Evolutionary conservation across 225 moss, liverwort and hornwort genomes (phyloP), one percentile per base, ranked within the genome.

Genomic region (Marchantia polymorpha): DNA sequence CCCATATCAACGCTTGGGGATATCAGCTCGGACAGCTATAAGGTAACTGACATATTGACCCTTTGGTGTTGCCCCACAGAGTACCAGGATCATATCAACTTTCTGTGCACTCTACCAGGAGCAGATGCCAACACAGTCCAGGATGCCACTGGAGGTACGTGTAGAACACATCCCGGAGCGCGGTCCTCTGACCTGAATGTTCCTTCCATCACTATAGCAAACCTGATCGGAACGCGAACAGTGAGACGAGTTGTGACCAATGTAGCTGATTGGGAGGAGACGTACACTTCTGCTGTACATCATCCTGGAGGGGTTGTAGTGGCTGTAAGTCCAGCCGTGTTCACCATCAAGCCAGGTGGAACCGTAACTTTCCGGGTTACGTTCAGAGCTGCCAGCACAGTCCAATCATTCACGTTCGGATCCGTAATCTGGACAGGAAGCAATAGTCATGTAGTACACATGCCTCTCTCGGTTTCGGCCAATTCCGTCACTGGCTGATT

Each of bases 111-210:
- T 5, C 84, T 95, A 13, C 95, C 95, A 0, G 95, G 95, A 79
- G 95, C 90, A 65, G 95, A 95, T 67, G 75, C 90, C n/a, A 95
- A 95, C 88, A 91, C 95, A 0, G 95, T 95, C 13, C 95, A 95
- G 82, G 95, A 95, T 84, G 91, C 95, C 20, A 95, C 95, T 10
- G 95, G 95, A 71, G 93, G 91, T 31, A 93, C 88, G 5, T 95
- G 95, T 79, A 78, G 84, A 63, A 87, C 84, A 4, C 65, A 52
- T 0, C 50, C 54, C 3, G 95, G 95, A 29, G 87, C 92, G 17
- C 87, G 93, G 4, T 79, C 95, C 22, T 93, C 95, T 0, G 93
- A 93, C 81, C 87, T 95, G 70, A 95, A 95, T 81, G 82, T 84
- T 67, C 95, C 95, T 20, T 92, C 93, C 59, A 90, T 95, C 82